Base-by-base conservation (phyloP, 2,329 filamentous ascomycete species). In the Diplocarpon mali region DNA sequence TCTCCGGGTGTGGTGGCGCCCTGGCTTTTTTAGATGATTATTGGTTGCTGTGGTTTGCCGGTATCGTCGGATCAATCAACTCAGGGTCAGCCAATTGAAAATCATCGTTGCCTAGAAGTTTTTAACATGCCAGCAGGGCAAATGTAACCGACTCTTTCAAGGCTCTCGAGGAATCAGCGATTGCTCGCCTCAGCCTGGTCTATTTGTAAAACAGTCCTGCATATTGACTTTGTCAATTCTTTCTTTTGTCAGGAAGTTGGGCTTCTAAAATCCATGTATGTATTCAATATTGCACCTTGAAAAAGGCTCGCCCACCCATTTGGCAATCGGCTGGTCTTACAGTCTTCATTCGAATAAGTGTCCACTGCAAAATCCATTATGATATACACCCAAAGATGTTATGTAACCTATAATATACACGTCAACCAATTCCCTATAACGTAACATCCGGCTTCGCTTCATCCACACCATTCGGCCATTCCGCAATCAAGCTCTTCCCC, bases 401-500 rank as follows among this genome's bases (percentile, higher is more conserved):
- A 11, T 15, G 24, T 38, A 3, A 15, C 34, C 14, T 43, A 43
- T 37, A 43, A 31, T 38, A 43, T 16, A 43, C 32, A 31, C 11
- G 9, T 35, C 24, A 11, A 13, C 14, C 16, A 27, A 13, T 35
- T 8, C 27, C 16, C 28, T 38, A 43, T 43, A 43, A 43, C 28
- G 34, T 38, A n/a, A 27, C 35, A 8, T 37, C 35, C 13, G 35
- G 4, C 16, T 28, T 43, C 27, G 29, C 31, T 28, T 32, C 14
- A 15, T 24, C 35, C 13, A 32, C 35, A 13, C 28, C 41, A 13
- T 15, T 38, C 2, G 41, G 41, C 50, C 55, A 59, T 41, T 55
- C 44, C 38, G 53, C 56, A 52, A 60, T 47, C 47, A 50, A 53
- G 34, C 44, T 49, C 55, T 75, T 69, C 13, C 79, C 81, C 6